A percentile compares a stretch with the other conserved stretches of the same genome.
These are phyloP conservation scores for Quercus berberidifolia DNA, from an alignment of 306 rosid species.

Conservation along the genomic window DNA sequence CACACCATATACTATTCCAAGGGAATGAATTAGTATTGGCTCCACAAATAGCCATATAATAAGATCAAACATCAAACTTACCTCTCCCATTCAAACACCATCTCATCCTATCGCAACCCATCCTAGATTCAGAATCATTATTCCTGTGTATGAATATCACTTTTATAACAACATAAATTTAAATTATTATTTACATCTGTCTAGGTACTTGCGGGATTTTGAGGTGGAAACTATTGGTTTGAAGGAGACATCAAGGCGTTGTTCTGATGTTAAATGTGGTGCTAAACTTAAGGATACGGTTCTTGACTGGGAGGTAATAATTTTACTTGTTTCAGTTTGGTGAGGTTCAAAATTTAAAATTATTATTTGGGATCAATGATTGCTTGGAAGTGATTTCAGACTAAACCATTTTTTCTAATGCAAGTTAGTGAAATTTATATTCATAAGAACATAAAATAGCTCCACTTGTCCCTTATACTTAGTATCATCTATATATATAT, in stretches of 20 bases:
- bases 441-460: not conserved
- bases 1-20: no score
- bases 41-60: no score
- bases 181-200: slow-evolving; percentile 23
- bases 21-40: no score
- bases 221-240: slow-evolving; percentile 94
- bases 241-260: slow-evolving; percentile 88
- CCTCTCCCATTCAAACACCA: no score
- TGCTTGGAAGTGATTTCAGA: not conserved
- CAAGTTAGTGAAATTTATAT: not conserved
- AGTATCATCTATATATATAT: no score
- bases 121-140: no score
- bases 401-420: slow-evolving; percentile 4
- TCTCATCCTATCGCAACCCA: no score
- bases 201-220: slow-evolving; percentile 89
- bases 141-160: no score
- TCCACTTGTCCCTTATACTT: no score
- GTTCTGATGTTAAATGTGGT: slow-evolving; percentile 69
- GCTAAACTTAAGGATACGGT: slow-evolving; percentile 84
- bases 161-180: not conserved
- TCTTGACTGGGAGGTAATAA: slow-evolving; percentile 96
- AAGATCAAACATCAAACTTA: no score
- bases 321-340: slow-evolving; percentile 15
- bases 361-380: not conserved
- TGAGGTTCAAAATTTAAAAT: slow-evolving; percentile 10